A percentile compares a stretch with the other conserved stretches of the same genome.
phyloP scores from a whole-genome alignment of 768 basidiomycete species.

The Cyathus striatus region DNA sequence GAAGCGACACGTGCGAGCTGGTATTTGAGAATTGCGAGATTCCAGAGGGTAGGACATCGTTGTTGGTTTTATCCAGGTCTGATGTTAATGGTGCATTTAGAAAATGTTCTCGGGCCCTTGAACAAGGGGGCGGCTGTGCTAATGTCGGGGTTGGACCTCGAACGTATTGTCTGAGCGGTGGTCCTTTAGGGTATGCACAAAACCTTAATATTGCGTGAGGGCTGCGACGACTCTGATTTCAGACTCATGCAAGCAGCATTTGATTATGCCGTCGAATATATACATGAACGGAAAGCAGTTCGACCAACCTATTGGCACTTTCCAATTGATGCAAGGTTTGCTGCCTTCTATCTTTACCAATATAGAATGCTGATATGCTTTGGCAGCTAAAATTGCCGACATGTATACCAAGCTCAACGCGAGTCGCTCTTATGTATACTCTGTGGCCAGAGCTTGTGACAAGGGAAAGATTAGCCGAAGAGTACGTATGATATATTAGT shows the following conservation, averaged over 20 bases:
- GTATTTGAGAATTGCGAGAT: constrained; percentile 90
- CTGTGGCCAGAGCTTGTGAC: constrained; percentile 88
- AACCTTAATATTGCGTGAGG: too few relatives aligned
- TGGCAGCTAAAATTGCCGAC: constrained; percentile 74
- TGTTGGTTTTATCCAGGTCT: background rate
- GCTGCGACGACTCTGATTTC: too few relatives aligned
- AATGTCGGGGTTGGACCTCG: constrained; percentile 93
- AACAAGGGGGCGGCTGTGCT: constrained; percentile 81
- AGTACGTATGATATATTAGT: constrained; percentile 36
- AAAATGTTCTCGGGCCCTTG: constrained; percentile 78
- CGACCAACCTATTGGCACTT: constrained; percentile 79
- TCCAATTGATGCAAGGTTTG: constrained; percentile 94
- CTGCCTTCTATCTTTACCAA: constrained; percentile 1
- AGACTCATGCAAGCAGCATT: constrained; percentile 87
- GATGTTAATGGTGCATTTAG: constrained; percentile 29
- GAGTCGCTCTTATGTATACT: constrained; percentile 87
- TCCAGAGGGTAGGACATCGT: constrained; percentile 63
- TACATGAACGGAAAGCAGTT: constrained; percentile 95
- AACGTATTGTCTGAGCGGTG: constrained; percentile 89
- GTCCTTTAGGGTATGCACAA: constrained; percentile 79
- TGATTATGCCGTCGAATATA: constrained; percentile 81
- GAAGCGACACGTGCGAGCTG: constrained; percentile 91
- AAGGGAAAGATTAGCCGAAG: constrained; percentile 68
- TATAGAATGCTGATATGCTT: constrained; percentile 7
- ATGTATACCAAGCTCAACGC: constrained; percentile 95